Percentiles rank a stretch among this genome's conserved stretches.
phyloP scores from a whole-genome alignment of 495 filamentous ascomycete species.

The Immersiella caudata region DNA sequence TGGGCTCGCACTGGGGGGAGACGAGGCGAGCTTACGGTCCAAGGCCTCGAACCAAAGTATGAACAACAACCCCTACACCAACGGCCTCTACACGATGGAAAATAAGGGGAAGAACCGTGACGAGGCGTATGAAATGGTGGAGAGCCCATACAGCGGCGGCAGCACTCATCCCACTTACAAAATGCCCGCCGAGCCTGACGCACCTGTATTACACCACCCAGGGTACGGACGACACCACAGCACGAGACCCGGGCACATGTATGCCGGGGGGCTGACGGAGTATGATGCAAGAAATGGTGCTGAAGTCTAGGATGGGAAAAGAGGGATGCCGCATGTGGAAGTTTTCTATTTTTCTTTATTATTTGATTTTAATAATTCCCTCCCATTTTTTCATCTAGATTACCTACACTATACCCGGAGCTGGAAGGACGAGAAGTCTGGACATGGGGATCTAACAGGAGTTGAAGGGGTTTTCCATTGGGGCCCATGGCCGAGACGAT shows the following conservation, averaged over 20 bases:
- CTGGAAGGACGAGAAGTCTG: conserved; percentile 17
- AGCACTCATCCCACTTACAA: conserved; percentile 10
- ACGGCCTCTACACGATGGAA: conserved; percentile 17
- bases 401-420: conserved; percentile 24
- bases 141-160: conserved; percentile 32
- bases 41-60: conserved; percentile 33
- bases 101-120: conserved; percentile 39
- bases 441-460: background rate
- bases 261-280: conserved; percentile 19
- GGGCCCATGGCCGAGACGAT: background rate
- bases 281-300: background rate
- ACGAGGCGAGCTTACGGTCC: conserved; percentile 33
- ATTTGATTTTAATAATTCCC: background rate
- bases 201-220: conserved; percentile 39
- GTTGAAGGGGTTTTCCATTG: background rate
- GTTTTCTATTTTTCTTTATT: conserved; percentile 10
- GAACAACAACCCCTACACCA: conserved; percentile 23
- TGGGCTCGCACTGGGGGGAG: conserved; percentile 41
- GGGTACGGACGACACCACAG: conserved; percentile 36
- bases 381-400: background rate
- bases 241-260: conserved; percentile 15
- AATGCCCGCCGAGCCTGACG: conserved; percentile 32
- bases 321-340: background rate
- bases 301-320: background rate
- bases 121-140: conserved; percentile 40